Conservation (phyloP, 768 basidiomycete species). For the Naganishia onofrii region DNA sequence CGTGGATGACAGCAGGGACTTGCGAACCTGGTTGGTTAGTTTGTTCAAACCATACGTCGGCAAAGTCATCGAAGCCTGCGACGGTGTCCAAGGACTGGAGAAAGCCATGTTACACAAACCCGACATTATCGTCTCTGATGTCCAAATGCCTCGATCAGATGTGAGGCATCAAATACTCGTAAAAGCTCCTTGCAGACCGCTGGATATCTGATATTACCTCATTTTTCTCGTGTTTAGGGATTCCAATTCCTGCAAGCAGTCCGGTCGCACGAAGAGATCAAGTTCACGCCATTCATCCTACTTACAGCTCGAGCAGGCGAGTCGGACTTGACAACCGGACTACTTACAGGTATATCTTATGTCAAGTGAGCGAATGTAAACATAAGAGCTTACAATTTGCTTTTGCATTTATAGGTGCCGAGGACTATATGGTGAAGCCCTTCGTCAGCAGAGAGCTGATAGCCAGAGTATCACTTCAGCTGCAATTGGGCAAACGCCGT, state of each 20-base stretch:
- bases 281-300: slow-evolving; percentile 37
- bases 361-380: not conserved
- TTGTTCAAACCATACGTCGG: slow-evolving; percentile 52
- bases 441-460: slow-evolving; percentile 43
- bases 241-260: slow-evolving; percentile 35
- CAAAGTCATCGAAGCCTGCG: slow-evolving; percentile 48
- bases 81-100: slow-evolving; percentile 49
- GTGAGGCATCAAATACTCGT: too few relatives aligned
- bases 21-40: slow-evolving; percentile 51
- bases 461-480: slow-evolving; percentile 22
- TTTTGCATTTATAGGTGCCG: not conserved
- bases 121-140: slow-evolving; percentile 51
- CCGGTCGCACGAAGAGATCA: slow-evolving; percentile 1
- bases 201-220: too few relatives aligned
- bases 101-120: slow-evolving; percentile 37
- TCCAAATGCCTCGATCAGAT: slow-evolving; percentile 48
- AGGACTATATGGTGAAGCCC: slow-evolving; percentile 53
- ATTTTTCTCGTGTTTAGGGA: slow-evolving; percentile 28
- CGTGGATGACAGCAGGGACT: slow-evolving; percentile 50
- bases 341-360: slow-evolving; percentile 51
- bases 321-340: slow-evolving; percentile 52
- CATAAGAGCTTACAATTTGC: slow-evolving; percentile 1
- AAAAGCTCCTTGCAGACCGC: too few relatives aligned
- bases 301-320: slow-evolving; percentile 35
- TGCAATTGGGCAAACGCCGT: slow-evolving; percentile 54